Percentiles rank a stretch among this genome's conserved stretches.
phyloP scores from a whole-genome alignment of 257 asterid genomes.

The Gentiana dahurica region DNA sequence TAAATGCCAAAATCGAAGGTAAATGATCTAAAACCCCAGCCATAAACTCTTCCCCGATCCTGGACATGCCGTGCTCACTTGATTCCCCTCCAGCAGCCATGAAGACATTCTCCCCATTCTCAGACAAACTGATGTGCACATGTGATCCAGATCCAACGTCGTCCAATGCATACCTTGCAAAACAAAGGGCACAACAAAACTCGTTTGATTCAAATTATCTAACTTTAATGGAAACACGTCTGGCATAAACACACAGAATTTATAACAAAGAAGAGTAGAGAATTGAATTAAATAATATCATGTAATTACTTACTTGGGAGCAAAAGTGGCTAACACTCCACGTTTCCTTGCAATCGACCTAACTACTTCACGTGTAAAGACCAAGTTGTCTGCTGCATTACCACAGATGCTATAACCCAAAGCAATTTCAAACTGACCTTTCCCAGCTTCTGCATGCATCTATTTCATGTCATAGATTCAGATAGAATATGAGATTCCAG shows the following conservation, averaged over 20 bases:
- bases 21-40: slow-evolving; percentile 88
- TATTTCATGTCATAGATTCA: slow-evolving; percentile 13
- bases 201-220: slow-evolving; percentile 18
- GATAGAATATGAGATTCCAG: not conserved
- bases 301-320: slow-evolving; percentile 62
- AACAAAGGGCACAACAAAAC: slow-evolving; percentile 2
- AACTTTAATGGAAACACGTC: not conserved
- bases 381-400: slow-evolving; percentile 64
- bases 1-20: slow-evolving; percentile 81
- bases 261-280: not conserved
- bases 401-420: slow-evolving; percentile 55
- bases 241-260: slow-evolving; percentile 25
- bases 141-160: slow-evolving; percentile 95
- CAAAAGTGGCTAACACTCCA: slow-evolving; percentile 79
- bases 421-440: slow-evolving; percentile 80
- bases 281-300: slow-evolving; percentile 5
- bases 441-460: slow-evolving; percentile 87
- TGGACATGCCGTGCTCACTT: slow-evolving; percentile 58
- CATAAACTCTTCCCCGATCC: slow-evolving; percentile 85
- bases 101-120: slow-evolving; percentile 66
- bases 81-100: slow-evolving; percentile 38
- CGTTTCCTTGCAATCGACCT: slow-evolving; percentile 83
- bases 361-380: slow-evolving; percentile 68
- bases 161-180: slow-evolving; percentile 50
- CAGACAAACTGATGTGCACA: slow-evolving; percentile 78